These are phyloP conservation scores for Aspergillus sp. DNA, from an alignment of 2,329 filamentous ascomycete genomes.

Conservation along the genomic window DNA sequence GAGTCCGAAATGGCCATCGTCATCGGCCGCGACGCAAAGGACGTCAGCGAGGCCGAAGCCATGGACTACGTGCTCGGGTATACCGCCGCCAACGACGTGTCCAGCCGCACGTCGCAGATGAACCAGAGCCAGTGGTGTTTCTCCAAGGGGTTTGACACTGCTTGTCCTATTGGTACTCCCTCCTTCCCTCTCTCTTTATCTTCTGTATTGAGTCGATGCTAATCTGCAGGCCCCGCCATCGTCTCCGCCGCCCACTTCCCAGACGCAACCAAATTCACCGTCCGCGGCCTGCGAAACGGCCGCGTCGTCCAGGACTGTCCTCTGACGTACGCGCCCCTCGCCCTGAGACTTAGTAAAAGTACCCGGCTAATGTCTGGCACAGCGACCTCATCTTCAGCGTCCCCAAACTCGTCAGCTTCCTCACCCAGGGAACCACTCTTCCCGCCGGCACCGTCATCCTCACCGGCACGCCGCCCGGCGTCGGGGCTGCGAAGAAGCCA, in stretches of 20 bases:
- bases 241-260: constrained; percentile 33
- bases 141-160: constrained; percentile 51
- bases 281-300: constrained; percentile 39
- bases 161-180: constrained; percentile 42
- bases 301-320: constrained; percentile 42
- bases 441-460: constrained; percentile 35
- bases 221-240: constrained; percentile 38
- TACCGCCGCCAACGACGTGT: constrained; percentile 55
- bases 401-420: constrained; percentile 33
- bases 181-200: not conserved
- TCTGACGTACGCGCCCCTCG: constrained; percentile 26
- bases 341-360: not conserved
- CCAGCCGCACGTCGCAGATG: constrained; percentile 48
- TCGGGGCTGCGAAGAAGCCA: constrained; percentile 31
- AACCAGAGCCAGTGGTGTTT: constrained; percentile 48
- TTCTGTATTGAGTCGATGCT: not conserved
- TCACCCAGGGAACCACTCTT: constrained; percentile 35
- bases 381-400: constrained; percentile 49
- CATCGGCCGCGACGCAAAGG: constrained; percentile 44
- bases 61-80: constrained; percentile 55
- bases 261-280: constrained; percentile 24
- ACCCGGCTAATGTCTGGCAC: constrained; percentile 6
- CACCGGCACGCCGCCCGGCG: constrained; percentile 36
- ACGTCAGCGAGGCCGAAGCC: constrained; percentile 49
- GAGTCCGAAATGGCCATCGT: constrained; percentile 52